Percentiles rank a stretch among this genome's conserved stretches.
Evolutionary conservation across 2,329 filamentous ascomycete species (phyloP).

Genomic region (Coniochaeta sp.): DNA sequence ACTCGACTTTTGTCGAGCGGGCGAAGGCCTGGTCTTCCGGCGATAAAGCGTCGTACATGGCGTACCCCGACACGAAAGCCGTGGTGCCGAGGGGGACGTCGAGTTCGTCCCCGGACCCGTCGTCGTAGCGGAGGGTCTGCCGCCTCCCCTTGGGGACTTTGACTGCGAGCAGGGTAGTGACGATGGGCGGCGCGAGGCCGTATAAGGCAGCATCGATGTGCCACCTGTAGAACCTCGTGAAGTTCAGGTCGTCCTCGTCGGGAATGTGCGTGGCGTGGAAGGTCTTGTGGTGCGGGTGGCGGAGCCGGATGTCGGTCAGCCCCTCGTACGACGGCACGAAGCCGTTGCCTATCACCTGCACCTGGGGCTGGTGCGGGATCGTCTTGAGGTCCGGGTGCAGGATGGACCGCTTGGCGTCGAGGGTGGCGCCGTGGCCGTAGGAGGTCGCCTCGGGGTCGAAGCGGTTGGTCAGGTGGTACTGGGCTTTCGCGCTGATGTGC

Average conservation of each 20-base stretch:
- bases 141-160: constrained; percentile 58
- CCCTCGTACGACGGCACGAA: constrained; percentile 64
- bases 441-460: constrained; percentile 61
- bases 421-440: constrained; percentile 72
- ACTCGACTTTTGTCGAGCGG: constrained; percentile 61
- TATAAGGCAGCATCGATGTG: constrained; percentile 76
- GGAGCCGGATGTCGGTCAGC: constrained; percentile 57
- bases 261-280: constrained; percentile 64
- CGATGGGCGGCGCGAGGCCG: constrained; percentile 65
- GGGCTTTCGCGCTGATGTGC: constrained; percentile 58
- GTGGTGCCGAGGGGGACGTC: constrained; percentile 68
- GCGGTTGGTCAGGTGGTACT: constrained; percentile 65
- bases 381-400: constrained; percentile 77
- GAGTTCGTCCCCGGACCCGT: constrained; percentile 59
- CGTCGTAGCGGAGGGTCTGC: constrained; percentile 67
- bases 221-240: constrained; percentile 64
- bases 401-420: constrained; percentile 57
- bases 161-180: constrained; percentile 69
- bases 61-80: constrained; percentile 65
- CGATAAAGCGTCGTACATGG: constrained; percentile 62
- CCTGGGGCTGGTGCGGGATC: constrained; percentile 70
- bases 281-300: constrained; percentile 70
- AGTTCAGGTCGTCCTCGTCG: constrained; percentile 38
- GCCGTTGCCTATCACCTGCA: constrained; percentile 75
- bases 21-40: constrained; percentile 61